phyloP scores from a whole-genome alignment of 208 protist species.

The Acanthamoeba sp. region DNA sequence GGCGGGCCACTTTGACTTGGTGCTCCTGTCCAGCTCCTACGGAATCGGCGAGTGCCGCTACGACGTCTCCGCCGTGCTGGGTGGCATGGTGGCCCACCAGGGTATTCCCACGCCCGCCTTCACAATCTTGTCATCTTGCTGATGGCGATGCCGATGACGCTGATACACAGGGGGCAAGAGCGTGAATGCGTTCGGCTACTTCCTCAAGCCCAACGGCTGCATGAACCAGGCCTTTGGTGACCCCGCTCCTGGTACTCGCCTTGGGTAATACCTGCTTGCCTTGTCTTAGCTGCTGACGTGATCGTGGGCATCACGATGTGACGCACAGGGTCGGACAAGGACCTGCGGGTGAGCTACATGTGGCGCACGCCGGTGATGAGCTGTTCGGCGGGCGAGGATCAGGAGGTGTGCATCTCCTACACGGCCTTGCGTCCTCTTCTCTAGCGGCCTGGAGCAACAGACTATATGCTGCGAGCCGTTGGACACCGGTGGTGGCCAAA shows the following conservation, averaged over 20 bases:
- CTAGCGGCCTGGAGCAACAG: not conserved
- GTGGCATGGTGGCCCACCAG: not conserved
- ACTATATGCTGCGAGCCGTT: not conserved
- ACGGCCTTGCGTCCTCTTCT: not conserved
- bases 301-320: no score
- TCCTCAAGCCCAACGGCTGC: constrained; percentile 60
- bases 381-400: not conserved
- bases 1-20: not conserved
- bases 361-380: constrained; percentile 3
- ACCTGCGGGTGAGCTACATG: not conserved
- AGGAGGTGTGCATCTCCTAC: not conserved
- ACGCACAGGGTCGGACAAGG: not conserved
- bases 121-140: no score
- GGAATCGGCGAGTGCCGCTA: constrained; percentile 2
- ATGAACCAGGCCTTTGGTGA: constrained; percentile 68
- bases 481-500: no score
- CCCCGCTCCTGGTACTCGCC: not conserved
- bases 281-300: no score
- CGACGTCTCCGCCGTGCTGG: constrained; percentile 16
- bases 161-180: not conserved
- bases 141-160: no score
- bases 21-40: constrained; percentile 16
- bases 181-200: constrained; percentile 26
- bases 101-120: no score
- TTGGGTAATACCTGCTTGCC: not conserved